phyloP scores from a whole-genome alignment of 208 protist species.

The Acanthamoeba culbertsoni region DNA sequence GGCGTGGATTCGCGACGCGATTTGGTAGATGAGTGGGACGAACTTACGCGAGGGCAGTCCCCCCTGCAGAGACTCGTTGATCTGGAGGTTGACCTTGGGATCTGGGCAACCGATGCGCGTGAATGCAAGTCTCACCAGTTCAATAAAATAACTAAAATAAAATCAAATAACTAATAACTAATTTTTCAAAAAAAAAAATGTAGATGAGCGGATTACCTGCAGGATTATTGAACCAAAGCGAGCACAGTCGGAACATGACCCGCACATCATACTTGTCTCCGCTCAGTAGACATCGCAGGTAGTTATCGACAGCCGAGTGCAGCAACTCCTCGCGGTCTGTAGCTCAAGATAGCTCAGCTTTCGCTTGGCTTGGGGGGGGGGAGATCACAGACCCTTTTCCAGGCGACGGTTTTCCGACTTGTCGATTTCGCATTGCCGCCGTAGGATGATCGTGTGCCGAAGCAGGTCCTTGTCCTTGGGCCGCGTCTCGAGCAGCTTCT shows the following conservation, averaged over 20 bases:
- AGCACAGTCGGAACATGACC: conserved; percentile 69
- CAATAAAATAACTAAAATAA: too few relatives aligned
- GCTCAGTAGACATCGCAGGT: conserved; percentile 41
- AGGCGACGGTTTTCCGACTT: conserved; percentile 12
- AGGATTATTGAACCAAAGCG: conserved; percentile 67
- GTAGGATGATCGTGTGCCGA: not conserved
- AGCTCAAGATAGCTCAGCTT: not conserved
- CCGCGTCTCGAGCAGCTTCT: not conserved
- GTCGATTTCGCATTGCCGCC: conserved; percentile 51
- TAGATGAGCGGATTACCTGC: not conserved
- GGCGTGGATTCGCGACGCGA: conserved; percentile 64
- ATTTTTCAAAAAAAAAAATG: not conserved
- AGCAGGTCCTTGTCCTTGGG: conserved; percentile 48
- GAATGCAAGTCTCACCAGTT: too few relatives aligned
- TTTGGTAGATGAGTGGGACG: conserved; percentile 76
- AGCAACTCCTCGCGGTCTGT: conserved; percentile 58
- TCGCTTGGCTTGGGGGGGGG: not conserved
- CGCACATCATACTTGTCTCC: conserved; percentile 65
- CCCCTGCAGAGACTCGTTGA: not conserved
- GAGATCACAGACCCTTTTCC: not conserved
- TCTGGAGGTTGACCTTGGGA: not conserved
- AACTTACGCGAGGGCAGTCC: conserved; percentile 68
- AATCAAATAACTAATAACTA: too few relatives aligned
- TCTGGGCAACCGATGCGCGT: too few relatives aligned
- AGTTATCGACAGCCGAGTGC: conserved; percentile 51